A percentile compares a stretch with the other conserved stretches of the same genome.
phyloP scores from a whole-genome alignment of 23 red algal genomes.

The Gracilaria domingensis region DNA sequence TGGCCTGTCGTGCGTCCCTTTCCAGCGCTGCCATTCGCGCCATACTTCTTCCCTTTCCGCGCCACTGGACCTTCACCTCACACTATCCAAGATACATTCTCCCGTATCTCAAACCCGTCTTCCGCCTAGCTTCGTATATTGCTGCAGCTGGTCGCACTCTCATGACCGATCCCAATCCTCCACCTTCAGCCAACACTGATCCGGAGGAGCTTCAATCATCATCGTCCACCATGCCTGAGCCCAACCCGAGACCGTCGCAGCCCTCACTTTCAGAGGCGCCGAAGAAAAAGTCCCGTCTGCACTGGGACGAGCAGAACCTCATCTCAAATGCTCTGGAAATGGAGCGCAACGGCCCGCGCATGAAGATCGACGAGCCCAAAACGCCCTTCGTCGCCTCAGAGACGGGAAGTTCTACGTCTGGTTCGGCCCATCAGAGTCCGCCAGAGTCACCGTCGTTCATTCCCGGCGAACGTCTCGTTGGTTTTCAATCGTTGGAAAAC shows the following conservation, averaged over 20 bases:
- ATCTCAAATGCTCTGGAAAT: constrained; percentile 62
- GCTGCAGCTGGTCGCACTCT: background rate
- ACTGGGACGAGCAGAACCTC: constrained; percentile 79
- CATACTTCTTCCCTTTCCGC: background rate
- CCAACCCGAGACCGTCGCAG: background rate
- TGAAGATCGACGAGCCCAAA: constrained; percentile 77
- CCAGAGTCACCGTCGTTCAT: constrained; percentile 63
- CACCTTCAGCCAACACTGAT: background rate
- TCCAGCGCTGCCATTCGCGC: background rate
- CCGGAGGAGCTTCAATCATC: background rate
- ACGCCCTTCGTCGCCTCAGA: constrained; percentile 68
- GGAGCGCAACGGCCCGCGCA: constrained; percentile 53
- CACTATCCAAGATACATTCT: background rate
- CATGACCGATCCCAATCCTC: background rate
- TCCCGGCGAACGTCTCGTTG: constrained; percentile 55
- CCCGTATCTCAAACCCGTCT: background rate
- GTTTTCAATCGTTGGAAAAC: constrained; percentile 59
- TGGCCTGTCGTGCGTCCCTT: background rate
- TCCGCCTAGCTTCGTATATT: background rate
- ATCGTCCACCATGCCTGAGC: background rate
- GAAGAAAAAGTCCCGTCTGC: constrained; percentile 70
- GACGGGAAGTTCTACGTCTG: constrained; percentile 48
- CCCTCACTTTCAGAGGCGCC: constrained; percentile 36
- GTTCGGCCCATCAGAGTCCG: constrained; percentile 31
- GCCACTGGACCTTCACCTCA: background rate